Conservation (phyloP, 768 basidiomycete genomes). For the Boletus pseudopeckii region DNA sequence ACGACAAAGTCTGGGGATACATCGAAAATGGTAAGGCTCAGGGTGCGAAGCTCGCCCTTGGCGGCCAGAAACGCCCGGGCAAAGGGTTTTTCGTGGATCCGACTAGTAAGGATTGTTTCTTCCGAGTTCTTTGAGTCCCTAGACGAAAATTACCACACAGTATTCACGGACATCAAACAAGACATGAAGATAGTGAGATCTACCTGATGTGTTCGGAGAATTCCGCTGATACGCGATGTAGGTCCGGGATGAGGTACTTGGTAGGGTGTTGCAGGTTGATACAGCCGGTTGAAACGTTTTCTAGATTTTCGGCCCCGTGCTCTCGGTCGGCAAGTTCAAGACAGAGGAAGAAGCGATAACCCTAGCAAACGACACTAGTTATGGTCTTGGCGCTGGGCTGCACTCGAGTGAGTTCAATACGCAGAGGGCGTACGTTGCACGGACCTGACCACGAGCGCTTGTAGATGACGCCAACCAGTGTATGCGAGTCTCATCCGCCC, state of each 20-base stretch:
- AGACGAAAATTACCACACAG: conserved; percentile 35
- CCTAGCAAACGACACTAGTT: conserved; percentile 83
- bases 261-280: conserved; percentile 4
- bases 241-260: conserved; percentile 32
- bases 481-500: conserved; percentile 79
- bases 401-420: conserved; percentile 66
- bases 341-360: conserved; percentile 84
- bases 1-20: conserved; percentile 82
- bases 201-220: background rate
- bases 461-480: conserved; percentile 79
- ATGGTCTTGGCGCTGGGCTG: conserved; percentile 89
- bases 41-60: conserved; percentile 75
- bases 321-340: conserved; percentile 76
- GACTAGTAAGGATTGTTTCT: conserved; percentile 56
- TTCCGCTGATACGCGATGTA: conserved; percentile 24
- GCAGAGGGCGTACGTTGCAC: background rate
- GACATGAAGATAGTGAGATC: conserved; percentile 81
- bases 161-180: conserved; percentile 75
- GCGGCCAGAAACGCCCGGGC: conserved; percentile 72
- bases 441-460: conserved; percentile 21
- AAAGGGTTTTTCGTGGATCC: conserved; percentile 91
- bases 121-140: conserved; percentile 2
- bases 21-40: conserved; percentile 82
- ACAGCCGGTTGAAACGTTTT: conserved; percentile 8
- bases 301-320: conserved; percentile 94